Base-by-base conservation (phyloP, 305 asterid genomes). In the Ilex paraguariensis region DNA sequence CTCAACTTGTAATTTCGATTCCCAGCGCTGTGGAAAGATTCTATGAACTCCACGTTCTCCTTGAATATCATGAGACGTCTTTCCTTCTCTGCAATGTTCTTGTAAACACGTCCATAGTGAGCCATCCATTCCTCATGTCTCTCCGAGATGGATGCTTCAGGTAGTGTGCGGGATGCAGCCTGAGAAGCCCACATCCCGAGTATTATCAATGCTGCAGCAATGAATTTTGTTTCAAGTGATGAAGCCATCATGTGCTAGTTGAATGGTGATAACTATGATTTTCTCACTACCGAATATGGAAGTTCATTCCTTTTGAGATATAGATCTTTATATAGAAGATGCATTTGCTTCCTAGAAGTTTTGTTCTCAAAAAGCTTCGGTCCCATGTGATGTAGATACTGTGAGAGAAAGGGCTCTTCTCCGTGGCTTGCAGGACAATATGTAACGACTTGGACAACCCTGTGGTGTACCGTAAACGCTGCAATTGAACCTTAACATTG, bases 101-200 rank as follows among this genome's bases (percentile, higher is more conserved):
- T 75, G 70, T 81, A 84, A 0, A 42, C 64, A 3, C 77, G 78
- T n/a, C 71, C 71, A 57, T 63, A 59, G 3, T 11, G 63, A 3
- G 57, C 15, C 76, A 81, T 74, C 87, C 87, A 78, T 7, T 30
- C 36, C 48, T 72, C 70, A 13, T 80, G 77, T 28, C 53, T 70
- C 66, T 61, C 79, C 0, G 44, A 62, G 77, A 74, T 72, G 0
- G 66, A 56, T 16, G 67, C 62, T 13, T 64, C 69, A 0, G 45
- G 66, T 42, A 66, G 5, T 2, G 57, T 56, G 10, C 77, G 78
- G 2, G 71, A 66, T 46, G 59, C 31, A 53, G 59, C 60, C n/a
- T 52, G 56, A 57, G 54, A 61, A 13, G 56, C 62, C 66, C 67
- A 67, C 10, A 68, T 46, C 52, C 6, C 75, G 15, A 73, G 10